Evolutionary conservation across 768 basidiomycete species (phyloP).

Genomic region (Amanita exitialis): DNA sequence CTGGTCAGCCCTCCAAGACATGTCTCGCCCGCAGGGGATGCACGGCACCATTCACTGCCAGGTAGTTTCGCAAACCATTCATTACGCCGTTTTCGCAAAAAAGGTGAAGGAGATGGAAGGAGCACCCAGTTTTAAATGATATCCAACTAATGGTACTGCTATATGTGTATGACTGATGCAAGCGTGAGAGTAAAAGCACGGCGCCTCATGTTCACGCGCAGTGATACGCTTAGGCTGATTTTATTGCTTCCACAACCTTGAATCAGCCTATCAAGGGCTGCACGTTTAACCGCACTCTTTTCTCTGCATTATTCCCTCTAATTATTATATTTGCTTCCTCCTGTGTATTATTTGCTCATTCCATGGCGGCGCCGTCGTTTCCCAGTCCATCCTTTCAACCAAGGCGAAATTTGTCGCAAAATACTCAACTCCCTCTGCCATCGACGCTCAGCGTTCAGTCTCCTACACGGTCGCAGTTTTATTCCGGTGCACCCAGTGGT

Average conservation of each 20-base stretch:
- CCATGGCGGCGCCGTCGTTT: conserved; percentile 15
- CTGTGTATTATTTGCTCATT: background rate
- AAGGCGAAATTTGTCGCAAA: conserved; percentile 16
- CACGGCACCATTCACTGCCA: conserved; percentile 1
- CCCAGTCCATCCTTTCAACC: conserved; percentile 14
- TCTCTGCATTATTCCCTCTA: background rate
- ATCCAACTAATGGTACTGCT: background rate
- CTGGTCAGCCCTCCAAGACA: background rate
- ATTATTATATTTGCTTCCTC: background rate
- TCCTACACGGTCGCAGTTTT: conserved; percentile 9
- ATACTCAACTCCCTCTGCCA: conserved; percentile 25
- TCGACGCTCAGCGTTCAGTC: conserved; percentile 20
- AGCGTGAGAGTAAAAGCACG: background rate
- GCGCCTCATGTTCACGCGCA: background rate
- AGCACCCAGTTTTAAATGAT: background rate
- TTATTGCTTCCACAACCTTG: background rate
- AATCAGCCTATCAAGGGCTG: background rate
- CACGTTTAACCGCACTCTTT: conserved; percentile 1
- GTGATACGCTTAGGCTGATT: background rate
- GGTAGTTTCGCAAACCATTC: background rate
- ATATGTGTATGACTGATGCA: background rate
- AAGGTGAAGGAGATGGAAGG: background rate
- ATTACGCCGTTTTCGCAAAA: conserved; percentile 1
- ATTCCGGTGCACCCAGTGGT: background rate
- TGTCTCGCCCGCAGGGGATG: background rate